Base-by-base conservation (phyloP, 805 yeast species). In the Yarrowia keelungensis region DNA sequence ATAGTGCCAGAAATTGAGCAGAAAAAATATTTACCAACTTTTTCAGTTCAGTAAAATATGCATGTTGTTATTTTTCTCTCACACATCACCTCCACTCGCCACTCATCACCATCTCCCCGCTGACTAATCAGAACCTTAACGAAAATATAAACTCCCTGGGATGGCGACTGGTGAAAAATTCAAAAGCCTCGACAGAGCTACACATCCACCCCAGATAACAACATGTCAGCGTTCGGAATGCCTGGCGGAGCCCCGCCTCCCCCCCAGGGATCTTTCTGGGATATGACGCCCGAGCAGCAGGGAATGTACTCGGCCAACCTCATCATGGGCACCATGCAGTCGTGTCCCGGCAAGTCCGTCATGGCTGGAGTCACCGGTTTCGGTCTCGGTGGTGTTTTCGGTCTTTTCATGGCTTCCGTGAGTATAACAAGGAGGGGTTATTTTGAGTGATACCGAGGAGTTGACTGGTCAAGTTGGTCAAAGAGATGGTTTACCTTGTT, bases 301-400 rank as follows among this genome's bases (percentile, higher is more conserved):
- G 97, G 97, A 1, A 95, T 91, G 73, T 87, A 86, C 68, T 97
- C 97, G 16, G 98, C 98, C 8, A 81, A 82, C 74, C 87, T 86
- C 75, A 90, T 94, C 89, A 86, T 92, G 76, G 87, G 84, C 66
- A 86, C 89, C 79, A 91, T 93, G 92, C 78, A 89, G 72, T 90
- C 97, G 7, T 94, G 99, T 80, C 97, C 98, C 0, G 98, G 98
- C 19, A 94, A 95, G 77, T 86, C 97, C 0, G 88, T 84, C 32
- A 87, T 93, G 83, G 89, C 97, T 38, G 98, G 97, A 71, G 97
- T 89, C 22, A 88, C 97, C 14, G 98, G 98, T 26, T 94, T 91
- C 79, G 93, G 89, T 46, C 86, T 94, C 45, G 98, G 98, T 80
- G 98, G 98, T 71, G 90, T 93, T 70, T 92, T 94, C 78, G 98